Percentiles rank a stretch among this genome's conserved stretches.
These are phyloP conservation scores for Scheffersomyces illinoinensis DNA, from an alignment of 1,139 yeast genomes.

Conservation along the genomic window DNA sequence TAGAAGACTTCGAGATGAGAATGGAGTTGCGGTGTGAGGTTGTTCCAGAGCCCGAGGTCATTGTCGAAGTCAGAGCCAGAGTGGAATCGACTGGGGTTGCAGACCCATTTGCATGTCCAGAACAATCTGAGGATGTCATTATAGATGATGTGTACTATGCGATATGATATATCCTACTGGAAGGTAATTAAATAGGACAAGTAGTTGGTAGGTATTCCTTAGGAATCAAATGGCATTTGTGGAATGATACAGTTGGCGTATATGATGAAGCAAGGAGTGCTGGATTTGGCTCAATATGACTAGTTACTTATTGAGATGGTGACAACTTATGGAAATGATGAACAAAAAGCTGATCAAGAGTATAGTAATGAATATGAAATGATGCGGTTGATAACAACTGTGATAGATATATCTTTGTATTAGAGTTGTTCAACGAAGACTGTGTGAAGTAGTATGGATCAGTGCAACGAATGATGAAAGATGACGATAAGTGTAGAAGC, in stretches of 20 bases:
- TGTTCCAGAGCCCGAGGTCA: constrained; percentile 1
- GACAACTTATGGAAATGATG: neutral
- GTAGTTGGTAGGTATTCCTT: neutral
- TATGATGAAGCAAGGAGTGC: neutral
- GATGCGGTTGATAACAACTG: neutral
- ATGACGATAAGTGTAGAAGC: neutral
- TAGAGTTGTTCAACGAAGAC: neutral
- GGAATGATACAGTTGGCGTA: neutral
- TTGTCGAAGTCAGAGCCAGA: neutral
- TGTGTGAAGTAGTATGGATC: neutral
- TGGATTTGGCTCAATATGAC: neutral
- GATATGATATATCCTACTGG: neutral
- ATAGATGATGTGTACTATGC: neutral
- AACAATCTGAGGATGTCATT: neutral
- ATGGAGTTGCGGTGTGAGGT: constrained; percentile 6
- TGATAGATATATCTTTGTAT: neutral
- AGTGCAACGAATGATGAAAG: neutral
- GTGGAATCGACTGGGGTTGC: neutral
- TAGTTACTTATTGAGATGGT: neutral
- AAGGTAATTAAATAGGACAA: neutral
- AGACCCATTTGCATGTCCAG: neutral
- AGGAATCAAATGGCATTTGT: neutral
- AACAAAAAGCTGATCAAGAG: neutral
- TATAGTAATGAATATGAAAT: neutral
- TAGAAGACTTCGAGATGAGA: constrained; percentile 8